A percentile compares a stretch with the other conserved stretches of the same genome.
Conservation (phyloP, 345 rosid species). For the Salix viminalis region DNA sequence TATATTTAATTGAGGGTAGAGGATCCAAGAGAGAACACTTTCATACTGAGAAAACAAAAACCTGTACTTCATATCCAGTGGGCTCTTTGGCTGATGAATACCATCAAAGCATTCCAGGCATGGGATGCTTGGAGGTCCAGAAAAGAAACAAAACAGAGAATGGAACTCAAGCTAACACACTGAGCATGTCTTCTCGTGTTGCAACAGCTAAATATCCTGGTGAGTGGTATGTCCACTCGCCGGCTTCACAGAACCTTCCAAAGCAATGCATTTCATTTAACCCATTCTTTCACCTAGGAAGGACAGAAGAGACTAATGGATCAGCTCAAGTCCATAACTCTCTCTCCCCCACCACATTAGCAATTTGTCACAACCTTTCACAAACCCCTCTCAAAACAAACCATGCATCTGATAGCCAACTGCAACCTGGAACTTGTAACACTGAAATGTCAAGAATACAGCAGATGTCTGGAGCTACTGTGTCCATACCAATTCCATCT, state of each 20-base stretch:
- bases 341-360: slow-evolving; percentile 10
- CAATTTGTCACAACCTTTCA: slow-evolving; percentile 19
- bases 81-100: slow-evolving; percentile 18
- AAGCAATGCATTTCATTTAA: slow-evolving; percentile 12
- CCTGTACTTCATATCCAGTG: slow-evolving; percentile 15
- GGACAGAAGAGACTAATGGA: slow-evolving; percentile 10
- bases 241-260: slow-evolving; percentile 17
- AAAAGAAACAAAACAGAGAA: slow-evolving; percentile 45
- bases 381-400: slow-evolving; percentile 34
- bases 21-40: slow-evolving; percentile 45
- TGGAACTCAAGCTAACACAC: slow-evolving; percentile 16
- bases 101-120: slow-evolving; percentile 15
- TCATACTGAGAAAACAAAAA: slow-evolving; percentile 31
- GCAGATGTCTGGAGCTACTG: slow-evolving; percentile 22
- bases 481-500: slow-evolving; percentile 23
- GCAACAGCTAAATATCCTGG: slow-evolving; percentile 22
- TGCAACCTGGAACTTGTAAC: slow-evolving; percentile 9
- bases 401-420: slow-evolving; percentile 18
- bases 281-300: slow-evolving; percentile 10
- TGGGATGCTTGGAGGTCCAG: slow-evolving; percentile 17
- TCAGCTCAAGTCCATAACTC: slow-evolving; percentile 17
- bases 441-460: slow-evolving; percentile 20
- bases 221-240: slow-evolving; percentile 3
- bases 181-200: slow-evolving; percentile 21
- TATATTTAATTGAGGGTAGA: slow-evolving; percentile 30